Percentiles rank a stretch among this genome's conserved stretches.
Evolutionary conservation across 345 rosid genomes (phyloP).

Genomic region (Carallia brachiata): DNA sequence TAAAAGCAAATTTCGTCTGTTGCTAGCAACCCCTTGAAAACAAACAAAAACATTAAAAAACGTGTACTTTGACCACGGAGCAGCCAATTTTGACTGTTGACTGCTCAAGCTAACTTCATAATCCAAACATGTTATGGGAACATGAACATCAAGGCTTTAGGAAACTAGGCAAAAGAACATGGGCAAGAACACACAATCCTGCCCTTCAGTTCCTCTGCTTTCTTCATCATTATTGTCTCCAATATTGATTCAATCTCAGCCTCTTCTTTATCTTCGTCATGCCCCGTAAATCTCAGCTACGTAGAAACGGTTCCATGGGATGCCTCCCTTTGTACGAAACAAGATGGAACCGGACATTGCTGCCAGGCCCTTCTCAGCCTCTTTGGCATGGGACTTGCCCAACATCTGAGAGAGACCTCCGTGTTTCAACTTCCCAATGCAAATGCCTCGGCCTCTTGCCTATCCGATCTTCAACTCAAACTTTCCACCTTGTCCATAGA

Average conservation of each 20-base stretch:
- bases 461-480: slow-evolving; percentile 35
- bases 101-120: neutral
- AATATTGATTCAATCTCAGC: slow-evolving; percentile 3
- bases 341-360: slow-evolving; percentile 26
- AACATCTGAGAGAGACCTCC: slow-evolving; percentile 44
- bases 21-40: too few relatives aligned
- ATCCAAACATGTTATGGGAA: neutral
- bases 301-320: slow-evolving; percentile 59
- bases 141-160: too few relatives aligned
- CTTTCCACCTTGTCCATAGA: slow-evolving; percentile 31
- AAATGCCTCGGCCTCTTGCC: slow-evolving; percentile 35
- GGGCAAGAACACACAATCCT: neutral
- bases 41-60: too few relatives aligned
- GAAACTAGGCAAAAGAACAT: neutral
- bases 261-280: slow-evolving; percentile 36
- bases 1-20: too few relatives aligned
- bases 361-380: slow-evolving; percentile 53
- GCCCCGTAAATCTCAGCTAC: slow-evolving; percentile 55
- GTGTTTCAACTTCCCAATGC: slow-evolving; percentile 41
- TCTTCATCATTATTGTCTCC: slow-evolving; percentile 15
- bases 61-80: neutral
- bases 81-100: slow-evolving; percentile 1
- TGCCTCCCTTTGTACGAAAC: slow-evolving; percentile 31
- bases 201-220: slow-evolving; percentile 9
- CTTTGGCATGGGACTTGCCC: slow-evolving; percentile 52